These are phyloP conservation scores for Clarireedia paspali DNA, from an alignment of 2,329 filamentous ascomycete species.

Conservation along the genomic window DNA sequence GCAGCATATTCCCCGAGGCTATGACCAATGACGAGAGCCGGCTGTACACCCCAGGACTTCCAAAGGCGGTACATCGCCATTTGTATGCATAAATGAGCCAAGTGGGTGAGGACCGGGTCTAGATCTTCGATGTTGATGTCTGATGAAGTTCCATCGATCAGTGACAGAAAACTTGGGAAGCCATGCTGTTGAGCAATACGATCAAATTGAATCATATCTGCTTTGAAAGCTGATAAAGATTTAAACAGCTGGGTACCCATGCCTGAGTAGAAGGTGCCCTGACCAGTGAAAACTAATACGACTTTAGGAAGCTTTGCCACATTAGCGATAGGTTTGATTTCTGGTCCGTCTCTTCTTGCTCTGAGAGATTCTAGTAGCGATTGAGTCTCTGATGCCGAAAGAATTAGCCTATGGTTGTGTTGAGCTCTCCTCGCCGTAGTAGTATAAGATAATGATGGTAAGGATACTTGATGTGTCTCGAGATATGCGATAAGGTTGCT, in stretches of 20 bases:
- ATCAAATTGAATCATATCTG: background rate
- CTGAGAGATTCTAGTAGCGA: background rate
- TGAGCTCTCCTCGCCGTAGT: slow-evolving; percentile 44
- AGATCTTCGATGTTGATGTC: background rate
- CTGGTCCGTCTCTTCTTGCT: slow-evolving; percentile 25
- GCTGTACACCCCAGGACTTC: slow-evolving; percentile 45
- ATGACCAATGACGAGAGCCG: slow-evolving; percentile 48
- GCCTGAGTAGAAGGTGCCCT: background rate
- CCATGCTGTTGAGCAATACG: slow-evolving; percentile 17
- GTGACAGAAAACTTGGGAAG: slow-evolving; percentile 24
- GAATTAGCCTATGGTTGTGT: slow-evolving; percentile 45
- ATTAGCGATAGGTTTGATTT: slow-evolving; percentile 25
- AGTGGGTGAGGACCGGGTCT: background rate
- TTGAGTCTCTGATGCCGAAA: background rate
- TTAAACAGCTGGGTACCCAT: background rate
- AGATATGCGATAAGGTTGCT: slow-evolving; percentile 17
- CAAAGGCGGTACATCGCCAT: slow-evolving; percentile 42
- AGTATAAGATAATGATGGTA: slow-evolving; percentile 26
- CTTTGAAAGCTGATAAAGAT: background rate
- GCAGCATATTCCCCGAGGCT: slow-evolving; percentile 69
- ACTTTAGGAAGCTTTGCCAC: slow-evolving; percentile 32
- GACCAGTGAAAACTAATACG: slow-evolving; percentile 1
- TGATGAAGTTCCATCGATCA: slow-evolving; percentile 30
- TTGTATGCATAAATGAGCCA: background rate
- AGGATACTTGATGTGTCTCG: slow-evolving; percentile 15